These are phyloP conservation scores for Ballota nigra DNA, from an alignment of 257 asterid genomes.

Conservation along the genomic window DNA sequence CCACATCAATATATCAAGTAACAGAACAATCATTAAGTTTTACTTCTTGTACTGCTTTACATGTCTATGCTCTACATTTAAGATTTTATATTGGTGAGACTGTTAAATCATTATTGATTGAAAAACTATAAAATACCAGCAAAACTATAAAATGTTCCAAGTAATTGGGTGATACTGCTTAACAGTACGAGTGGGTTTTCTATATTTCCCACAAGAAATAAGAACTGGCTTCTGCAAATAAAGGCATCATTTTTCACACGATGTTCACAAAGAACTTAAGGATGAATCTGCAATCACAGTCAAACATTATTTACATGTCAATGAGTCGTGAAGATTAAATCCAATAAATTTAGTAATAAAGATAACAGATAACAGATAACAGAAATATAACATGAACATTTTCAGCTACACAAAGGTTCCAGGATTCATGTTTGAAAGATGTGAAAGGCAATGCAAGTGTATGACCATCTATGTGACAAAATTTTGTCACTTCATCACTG, in stretches of 20 bases:
- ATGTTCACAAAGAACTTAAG: not conserved
- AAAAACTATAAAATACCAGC: not conserved
- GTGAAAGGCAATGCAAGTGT: too few species aligned
- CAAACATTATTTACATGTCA: not conserved
- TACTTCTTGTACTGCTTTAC: not conserved
- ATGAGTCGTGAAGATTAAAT: not conserved
- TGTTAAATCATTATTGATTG: not conserved
- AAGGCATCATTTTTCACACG: not conserved
- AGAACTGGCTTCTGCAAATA: constrained; percentile 1
- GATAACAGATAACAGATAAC: not conserved
- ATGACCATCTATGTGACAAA: too few species aligned
- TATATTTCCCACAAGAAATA: not conserved
- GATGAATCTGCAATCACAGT: not conserved
- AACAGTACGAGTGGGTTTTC: not conserved
- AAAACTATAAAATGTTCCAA: not conserved
- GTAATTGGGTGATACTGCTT: not conserved
- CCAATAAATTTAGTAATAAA: not conserved
- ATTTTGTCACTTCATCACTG: too few species aligned
- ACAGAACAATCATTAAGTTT: not conserved
- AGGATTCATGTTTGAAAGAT: too few species aligned
- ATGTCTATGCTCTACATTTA: not conserved
- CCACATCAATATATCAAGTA: not conserved
- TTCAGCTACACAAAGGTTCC: not conserved
- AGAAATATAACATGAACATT: not conserved
- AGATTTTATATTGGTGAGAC: not conserved